Evolutionary conservation across 2,329 filamentous ascomycete genomes (phyloP).

Genomic region (Penicillium brasilianum): DNA sequence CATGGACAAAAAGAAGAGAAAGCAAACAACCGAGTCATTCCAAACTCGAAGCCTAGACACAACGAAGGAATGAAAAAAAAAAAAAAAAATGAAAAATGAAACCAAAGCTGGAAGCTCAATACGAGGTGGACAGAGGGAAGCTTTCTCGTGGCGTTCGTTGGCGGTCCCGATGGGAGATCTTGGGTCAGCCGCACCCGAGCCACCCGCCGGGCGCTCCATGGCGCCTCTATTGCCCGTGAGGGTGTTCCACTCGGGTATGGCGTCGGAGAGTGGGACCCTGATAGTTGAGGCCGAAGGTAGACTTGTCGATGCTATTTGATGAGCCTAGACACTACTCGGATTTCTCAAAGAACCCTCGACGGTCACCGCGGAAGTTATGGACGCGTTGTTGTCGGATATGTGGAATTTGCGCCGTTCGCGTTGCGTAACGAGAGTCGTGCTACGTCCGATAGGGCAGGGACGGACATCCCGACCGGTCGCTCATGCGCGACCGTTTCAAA

Average conservation of each 20-base stretch:
- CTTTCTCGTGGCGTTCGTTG: neutral
- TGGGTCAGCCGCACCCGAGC: neutral
- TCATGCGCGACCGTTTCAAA: neutral
- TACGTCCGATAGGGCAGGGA: neutral
- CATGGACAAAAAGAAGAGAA: neutral
- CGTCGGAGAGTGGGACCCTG: neutral
- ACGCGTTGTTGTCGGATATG: neutral
- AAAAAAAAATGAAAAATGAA: neutral
- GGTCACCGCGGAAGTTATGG: neutral
- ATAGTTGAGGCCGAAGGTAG: neutral
- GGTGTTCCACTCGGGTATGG: neutral
- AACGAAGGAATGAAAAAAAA: neutral
- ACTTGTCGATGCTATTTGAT: neutral
- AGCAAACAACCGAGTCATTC: neutral
- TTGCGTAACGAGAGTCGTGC: neutral
- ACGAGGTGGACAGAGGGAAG: neutral
- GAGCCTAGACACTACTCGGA: neutral
- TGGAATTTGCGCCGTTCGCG: neutral
- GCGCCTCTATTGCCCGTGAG: neutral
- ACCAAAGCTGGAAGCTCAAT: neutral
- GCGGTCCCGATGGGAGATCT: neutral
- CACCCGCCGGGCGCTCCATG: neutral
- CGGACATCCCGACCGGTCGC: conserved; percentile 1
- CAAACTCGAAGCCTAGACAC: neutral
- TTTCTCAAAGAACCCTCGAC: neutral